Percentiles rank a stretch among this genome's conserved stretches.
Evolutionary conservation across 1,139 yeast species (phyloP).

Genomic region (Candida neerlandica): DNA sequence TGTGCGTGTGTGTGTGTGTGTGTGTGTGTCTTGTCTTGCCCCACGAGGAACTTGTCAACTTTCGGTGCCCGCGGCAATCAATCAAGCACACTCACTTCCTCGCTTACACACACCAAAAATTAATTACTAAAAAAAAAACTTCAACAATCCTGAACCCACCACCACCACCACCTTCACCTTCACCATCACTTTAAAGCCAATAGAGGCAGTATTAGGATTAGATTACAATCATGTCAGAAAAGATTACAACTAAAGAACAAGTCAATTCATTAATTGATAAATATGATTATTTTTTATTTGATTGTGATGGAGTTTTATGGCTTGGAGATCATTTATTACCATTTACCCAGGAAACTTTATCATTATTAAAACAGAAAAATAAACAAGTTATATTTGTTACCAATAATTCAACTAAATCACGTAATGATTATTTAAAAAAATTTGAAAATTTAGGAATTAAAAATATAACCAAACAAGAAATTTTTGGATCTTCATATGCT

Average conservation of each 20-base stretch:
- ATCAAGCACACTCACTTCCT: no score
- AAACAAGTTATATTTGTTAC: slow-evolving; percentile 88
- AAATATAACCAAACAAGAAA: slow-evolving; percentile 65
- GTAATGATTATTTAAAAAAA: slow-evolving; percentile 74
- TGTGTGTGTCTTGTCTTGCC: no score
- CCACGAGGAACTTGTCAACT: no score
- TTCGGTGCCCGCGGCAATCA: no score
- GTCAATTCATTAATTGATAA: slow-evolving; percentile 22
- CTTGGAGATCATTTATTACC: slow-evolving; percentile 50
- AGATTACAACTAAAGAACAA: slow-evolving; percentile 21
- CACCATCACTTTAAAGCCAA: no score
- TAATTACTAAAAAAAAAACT: no score
- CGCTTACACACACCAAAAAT: no score
- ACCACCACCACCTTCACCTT: no score
- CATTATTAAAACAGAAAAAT: slow-evolving; percentile 30
- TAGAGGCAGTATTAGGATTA: no score
- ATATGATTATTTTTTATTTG: slow-evolving; percentile 47
- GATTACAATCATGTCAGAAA: slow-evolving; percentile 20
- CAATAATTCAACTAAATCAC: slow-evolving; percentile 90
- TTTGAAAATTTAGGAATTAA: slow-evolving; percentile 73
- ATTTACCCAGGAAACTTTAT: slow-evolving; percentile 40
- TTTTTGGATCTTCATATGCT: slow-evolving; percentile 91
- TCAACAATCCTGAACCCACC: no score
- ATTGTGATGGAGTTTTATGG: slow-evolving; percentile 55
- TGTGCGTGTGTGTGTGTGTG: no score